A percentile compares a stretch with the other conserved stretches of the same genome.
These are phyloP conservation scores for Calonectria montana DNA, from an alignment of 2,329 filamentous ascomycete genomes.

Conservation along the genomic window DNA sequence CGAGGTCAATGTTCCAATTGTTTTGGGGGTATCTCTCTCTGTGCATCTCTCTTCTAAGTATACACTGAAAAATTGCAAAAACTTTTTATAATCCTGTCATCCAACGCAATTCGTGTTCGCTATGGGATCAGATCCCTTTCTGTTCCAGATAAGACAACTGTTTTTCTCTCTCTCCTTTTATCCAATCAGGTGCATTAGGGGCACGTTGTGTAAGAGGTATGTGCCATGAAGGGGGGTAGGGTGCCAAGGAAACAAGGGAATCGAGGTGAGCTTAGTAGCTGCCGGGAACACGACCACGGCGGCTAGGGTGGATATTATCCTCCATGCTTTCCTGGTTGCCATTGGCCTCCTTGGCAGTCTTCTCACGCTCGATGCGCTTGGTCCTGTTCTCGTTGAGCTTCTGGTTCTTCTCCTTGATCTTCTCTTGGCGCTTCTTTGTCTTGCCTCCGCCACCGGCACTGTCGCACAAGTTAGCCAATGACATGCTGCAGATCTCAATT, in stretches of 20 bases:
- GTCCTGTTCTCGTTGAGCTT: slow-evolving; percentile 78
- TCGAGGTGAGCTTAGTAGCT: slow-evolving; percentile 14
- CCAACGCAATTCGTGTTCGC: background rate
- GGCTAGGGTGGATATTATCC: slow-evolving; percentile 64
- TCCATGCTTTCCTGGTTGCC: slow-evolving; percentile 43
- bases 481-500: background rate
- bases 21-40: slow-evolving; percentile 44
- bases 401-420: slow-evolving; percentile 87
- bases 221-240: background rate
- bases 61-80: slow-evolving; percentile 1
- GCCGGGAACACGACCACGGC: slow-evolving; percentile 50
- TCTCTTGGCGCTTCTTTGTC: slow-evolving; percentile 75
- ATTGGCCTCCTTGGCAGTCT: slow-evolving; percentile 49
- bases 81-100: slow-evolving; percentile 32
- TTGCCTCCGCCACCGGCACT: slow-evolving; percentile 89
- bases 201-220: background rate
- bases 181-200: background rate
- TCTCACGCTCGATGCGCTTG: slow-evolving; percentile 61
- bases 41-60: slow-evolving; percentile 28
- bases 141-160: background rate
- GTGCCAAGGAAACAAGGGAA: background rate
- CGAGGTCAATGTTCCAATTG: slow-evolving; percentile 41
- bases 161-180: background rate
- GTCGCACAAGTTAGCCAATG: slow-evolving; percentile 20
- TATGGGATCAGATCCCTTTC: background rate